A percentile compares a stretch with the other conserved stretches of the same genome.
phyloP scores from a whole-genome alignment of 257 asterid genomes.

The Solanum infundibuliforme region DNA sequence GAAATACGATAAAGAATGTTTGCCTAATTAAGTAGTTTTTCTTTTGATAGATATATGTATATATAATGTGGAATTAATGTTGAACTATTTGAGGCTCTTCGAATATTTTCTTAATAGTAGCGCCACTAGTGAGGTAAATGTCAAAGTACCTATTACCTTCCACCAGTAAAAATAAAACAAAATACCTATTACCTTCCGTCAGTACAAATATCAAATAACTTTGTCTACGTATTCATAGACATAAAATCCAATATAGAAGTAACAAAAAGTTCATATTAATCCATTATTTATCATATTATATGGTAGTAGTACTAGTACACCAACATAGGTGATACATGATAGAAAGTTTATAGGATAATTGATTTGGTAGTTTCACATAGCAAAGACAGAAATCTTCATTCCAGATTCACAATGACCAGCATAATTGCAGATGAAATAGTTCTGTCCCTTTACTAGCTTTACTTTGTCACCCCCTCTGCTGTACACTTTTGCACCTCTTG shows the following conservation, averaged over 20 bases:
- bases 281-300: not conserved
- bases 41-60: not conserved
- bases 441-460: constrained; percentile 35
- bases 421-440: constrained; percentile 51
- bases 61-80: not conserved
- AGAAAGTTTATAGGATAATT: not conserved
- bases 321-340: not conserved
- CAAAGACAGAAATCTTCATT: constrained; percentile 52
- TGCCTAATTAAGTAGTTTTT: too few relatives aligned
- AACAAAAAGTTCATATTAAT: not conserved
- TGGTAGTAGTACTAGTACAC: not conserved
- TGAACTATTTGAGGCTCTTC: accelerated
- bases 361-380: not conserved
- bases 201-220: not conserved
- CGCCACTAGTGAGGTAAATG: not conserved
- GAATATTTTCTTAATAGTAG: not conserved
- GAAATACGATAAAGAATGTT: too few relatives aligned
- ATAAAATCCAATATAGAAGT: not conserved
- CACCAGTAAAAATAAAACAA: too few relatives aligned
- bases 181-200: not conserved
- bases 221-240: not conserved
- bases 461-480: constrained; percentile 40
- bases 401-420: constrained; percentile 45
- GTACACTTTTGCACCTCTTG: constrained; percentile 12
- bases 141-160: not conserved